Evolutionary conservation across 306 rosid genomes (phyloP).

Genomic region (Rosa chinensis): DNA sequence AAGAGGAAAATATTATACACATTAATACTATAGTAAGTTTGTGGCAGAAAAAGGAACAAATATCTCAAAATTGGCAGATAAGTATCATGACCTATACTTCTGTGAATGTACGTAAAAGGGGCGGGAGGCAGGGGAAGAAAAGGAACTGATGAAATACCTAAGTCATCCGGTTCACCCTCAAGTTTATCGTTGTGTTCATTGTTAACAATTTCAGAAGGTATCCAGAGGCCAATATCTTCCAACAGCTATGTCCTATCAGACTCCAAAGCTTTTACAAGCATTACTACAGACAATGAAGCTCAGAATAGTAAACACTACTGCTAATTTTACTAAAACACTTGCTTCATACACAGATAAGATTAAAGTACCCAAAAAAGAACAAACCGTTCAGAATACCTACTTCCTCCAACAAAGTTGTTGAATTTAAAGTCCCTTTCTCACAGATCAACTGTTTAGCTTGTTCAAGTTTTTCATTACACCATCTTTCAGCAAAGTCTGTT

Average conservation of each 20-base stretch:
- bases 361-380: slow-evolving; percentile 6
- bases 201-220: slow-evolving; percentile 57
- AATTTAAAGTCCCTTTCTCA: slow-evolving; percentile 32
- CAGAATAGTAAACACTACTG: slow-evolving; percentile 15
- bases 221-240: slow-evolving; percentile 90
- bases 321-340: slow-evolving; percentile 8
- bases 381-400: slow-evolving; percentile 49
- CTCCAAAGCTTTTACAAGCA: slow-evolving; percentile 74
- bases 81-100: not conserved
- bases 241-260: slow-evolving; percentile 61
- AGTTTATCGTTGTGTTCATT: slow-evolving; percentile 75
- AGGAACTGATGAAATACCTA: slow-evolving; percentile 45
- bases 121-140: not conserved
- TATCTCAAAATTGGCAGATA: slow-evolving; percentile 22
- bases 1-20: slow-evolving; percentile 21
- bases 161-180: slow-evolving; percentile 49
- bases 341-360: slow-evolving; percentile 7
- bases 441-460: slow-evolving; percentile 47
- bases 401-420: slow-evolving; percentile 52
- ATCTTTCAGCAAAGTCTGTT: slow-evolving; percentile 71
- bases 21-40: slow-evolving; percentile 25
- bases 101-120: not conserved
- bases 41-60: slow-evolving; percentile 8
- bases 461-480: slow-evolving; percentile 75
- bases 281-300: slow-evolving; percentile 39